Evolutionary conservation across 176 grass and related monocot species (phyloP), one percentile per base, ranked within the genome.

Genomic region (Canna indica): DNA sequence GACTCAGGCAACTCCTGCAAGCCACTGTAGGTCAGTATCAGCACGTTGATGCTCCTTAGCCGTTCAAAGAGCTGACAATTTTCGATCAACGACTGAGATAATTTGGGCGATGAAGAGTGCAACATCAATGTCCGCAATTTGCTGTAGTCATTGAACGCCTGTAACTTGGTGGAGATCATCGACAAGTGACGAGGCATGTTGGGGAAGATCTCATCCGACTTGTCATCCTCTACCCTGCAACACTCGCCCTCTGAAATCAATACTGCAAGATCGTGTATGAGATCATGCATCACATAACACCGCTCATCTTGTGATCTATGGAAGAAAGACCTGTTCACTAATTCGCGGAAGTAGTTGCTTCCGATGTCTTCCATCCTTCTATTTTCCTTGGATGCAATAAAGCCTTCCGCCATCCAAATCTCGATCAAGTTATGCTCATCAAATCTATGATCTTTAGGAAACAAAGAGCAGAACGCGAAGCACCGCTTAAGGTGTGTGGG

Each of bases 251-350:
- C 52, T 47, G 77, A 72, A 64, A 73, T 65, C 34, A 34, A 58
- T 65, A 69, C 35, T 32, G 70, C 70, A 8, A 81, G 45, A 57
- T 75, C 78, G 20, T 81, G 71, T 56, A 81, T 57, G 10, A 75
- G 44, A 42, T 54, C 52, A 59, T 74, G 71, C 30, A 74, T 73
- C 20, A 30, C 73, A 44, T 74, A 44, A 5, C 13, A 1, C 41
- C 41, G 9, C 13, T 44, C 41, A 11, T 44, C 7, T 44, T 44
- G 41, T 44, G 41, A 44, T 44, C 13, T 5, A 10, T 44, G 41
- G 13, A 44, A 44, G 41, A 44, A 44, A 44, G 41, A 44, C 7
- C 41, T 44, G 0, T 44, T 44, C 0, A 44, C 41, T 44, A 44
- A 44, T 0, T 44, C 41, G 13, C 7, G 41, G 41, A 44, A 44